Percentiles rank a stretch among this genome's conserved stretches.
phyloP scores from a whole-genome alignment of 106 monocot species.

The Allium cepa region DNA sequence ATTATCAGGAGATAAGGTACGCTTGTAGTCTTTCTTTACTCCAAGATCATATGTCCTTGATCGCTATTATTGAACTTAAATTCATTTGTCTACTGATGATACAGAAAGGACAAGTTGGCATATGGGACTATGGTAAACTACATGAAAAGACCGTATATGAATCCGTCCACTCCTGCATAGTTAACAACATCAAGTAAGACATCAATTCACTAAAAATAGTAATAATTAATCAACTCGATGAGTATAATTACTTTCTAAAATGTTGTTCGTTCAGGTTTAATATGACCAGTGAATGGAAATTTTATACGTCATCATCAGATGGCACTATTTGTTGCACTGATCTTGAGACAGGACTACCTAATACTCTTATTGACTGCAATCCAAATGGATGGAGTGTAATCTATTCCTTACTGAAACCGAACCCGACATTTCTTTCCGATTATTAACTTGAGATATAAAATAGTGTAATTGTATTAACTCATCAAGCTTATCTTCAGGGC shows the following conservation, averaged over 20 bases:
- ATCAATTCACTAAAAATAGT: not conserved
- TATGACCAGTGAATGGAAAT: constrained; percentile 33
- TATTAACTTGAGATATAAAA: too few species aligned
- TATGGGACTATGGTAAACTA: constrained; percentile 79
- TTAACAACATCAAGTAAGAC: constrained; percentile 90
- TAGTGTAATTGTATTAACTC: too few species aligned
- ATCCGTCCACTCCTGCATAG: constrained; percentile 78
- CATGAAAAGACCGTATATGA: constrained; percentile 82
- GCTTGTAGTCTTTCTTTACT: not conserved
- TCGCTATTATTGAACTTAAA: constrained; percentile 5
- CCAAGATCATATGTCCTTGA: not conserved
- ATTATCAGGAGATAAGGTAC: constrained; percentile 92
- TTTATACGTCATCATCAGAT: constrained; percentile 91
- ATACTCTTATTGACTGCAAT: constrained; percentile 68
- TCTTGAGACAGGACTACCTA: constrained; percentile 68
- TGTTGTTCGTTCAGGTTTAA: constrained; percentile 55
- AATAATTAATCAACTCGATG: too few species aligned
- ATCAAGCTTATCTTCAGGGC: constrained; percentile 38
- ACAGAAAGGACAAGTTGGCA: constrained; percentile 89
- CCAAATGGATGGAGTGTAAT: constrained; percentile 93
- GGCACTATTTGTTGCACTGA: constrained; percentile 76
- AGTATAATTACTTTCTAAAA: not conserved
- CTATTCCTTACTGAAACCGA: not conserved
- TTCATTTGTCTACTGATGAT: too few species aligned
- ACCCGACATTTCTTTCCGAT: too few species aligned